A percentile compares a stretch with the other conserved stretches of the same genome.
Conservation (phyloP, 306 rosid species). For the Gleditsia sinensis region DNA sequence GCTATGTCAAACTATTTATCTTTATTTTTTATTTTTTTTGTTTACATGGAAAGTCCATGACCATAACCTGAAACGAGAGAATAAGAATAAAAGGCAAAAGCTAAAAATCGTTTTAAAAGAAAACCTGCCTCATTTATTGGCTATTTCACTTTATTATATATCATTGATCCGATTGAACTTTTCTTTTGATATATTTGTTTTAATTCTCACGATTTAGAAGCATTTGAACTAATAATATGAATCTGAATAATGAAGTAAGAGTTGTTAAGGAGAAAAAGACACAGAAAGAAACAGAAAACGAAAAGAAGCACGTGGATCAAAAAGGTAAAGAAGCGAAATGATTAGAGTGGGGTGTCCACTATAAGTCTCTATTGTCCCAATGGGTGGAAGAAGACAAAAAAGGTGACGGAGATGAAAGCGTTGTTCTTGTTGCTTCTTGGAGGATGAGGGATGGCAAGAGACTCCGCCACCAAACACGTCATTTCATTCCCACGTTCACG, state of each 20-base stretch:
- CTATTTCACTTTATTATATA: too few species aligned
- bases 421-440: slow-evolving; percentile 30
- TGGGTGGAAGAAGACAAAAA: slow-evolving; percentile 37
- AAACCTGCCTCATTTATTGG: too few species aligned
- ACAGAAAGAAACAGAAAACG: not conserved
- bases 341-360: slow-evolving; percentile 23
- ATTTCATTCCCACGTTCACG: not conserved
- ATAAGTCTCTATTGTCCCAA: not conserved
- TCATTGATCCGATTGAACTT: too few species aligned
- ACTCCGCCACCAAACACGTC: slow-evolving; percentile 14
- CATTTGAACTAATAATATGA: too few species aligned
- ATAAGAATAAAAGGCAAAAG: too few species aligned
- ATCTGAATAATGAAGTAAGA: not conserved
- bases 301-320: slow-evolving; percentile 14
- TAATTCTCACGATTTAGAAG: too few species aligned
- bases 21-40: too few species aligned
- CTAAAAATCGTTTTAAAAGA: too few species aligned
- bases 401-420: slow-evolving; percentile 30
- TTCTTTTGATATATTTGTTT: too few species aligned
- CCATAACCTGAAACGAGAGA: too few species aligned
- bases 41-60: too few species aligned
- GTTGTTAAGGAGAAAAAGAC: not conserved
- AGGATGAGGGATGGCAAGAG: not conserved
- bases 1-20: too few species aligned
- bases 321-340: slow-evolving; percentile 32